A percentile compares a stretch with the other conserved stretches of the same genome.
These are phyloP conservation scores for Gnomoniopsis smithogilvyi DNA, from an alignment of 2,329 filamentous ascomycete species.

Conservation along the genomic window DNA sequence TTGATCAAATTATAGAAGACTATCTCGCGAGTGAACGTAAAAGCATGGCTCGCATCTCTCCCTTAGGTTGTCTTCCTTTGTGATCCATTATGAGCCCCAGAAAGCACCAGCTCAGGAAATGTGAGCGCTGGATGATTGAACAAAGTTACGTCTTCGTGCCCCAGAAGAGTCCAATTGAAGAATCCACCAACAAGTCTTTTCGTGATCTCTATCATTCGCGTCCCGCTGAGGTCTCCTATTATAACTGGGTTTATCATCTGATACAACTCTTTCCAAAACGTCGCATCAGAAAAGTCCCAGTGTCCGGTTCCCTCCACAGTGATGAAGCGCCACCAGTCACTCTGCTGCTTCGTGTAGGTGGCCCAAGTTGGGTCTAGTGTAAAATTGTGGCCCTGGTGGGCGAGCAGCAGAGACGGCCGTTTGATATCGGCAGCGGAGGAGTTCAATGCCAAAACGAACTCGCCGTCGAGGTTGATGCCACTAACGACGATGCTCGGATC, in stretches of 20 bases:
- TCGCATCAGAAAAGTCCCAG: slow-evolving; percentile 23
- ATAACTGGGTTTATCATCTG: not conserved
- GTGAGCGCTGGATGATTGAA: no score
- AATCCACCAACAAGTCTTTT: slow-evolving; percentile 4
- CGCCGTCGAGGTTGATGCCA: slow-evolving; percentile 9
- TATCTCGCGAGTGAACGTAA: no score
- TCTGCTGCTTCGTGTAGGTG: slow-evolving; percentile 21
- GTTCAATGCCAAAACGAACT: not conserved
- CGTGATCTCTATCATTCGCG: slow-evolving; percentile 8
- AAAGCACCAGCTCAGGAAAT: no score
- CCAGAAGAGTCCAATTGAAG: slow-evolving; percentile 5
- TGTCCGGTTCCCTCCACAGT: slow-evolving; percentile 21
- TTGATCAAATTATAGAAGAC: no score
- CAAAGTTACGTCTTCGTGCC: no score
- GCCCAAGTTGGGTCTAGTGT: slow-evolving; percentile 18
- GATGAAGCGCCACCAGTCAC: slow-evolving; percentile 19
- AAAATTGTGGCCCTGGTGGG: not conserved
- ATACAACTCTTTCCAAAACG: slow-evolving; percentile 21
- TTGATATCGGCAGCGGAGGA: not conserved
- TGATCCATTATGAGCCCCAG: no score
- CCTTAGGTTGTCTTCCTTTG: no score
- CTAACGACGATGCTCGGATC: not conserved
- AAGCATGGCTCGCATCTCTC: no score
- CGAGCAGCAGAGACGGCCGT: slow-evolving; percentile 6
- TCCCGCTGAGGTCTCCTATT: not conserved